Conservation (phyloP, 2,329 filamentous ascomycete species). For the Hypoxylon sp. region DNA sequence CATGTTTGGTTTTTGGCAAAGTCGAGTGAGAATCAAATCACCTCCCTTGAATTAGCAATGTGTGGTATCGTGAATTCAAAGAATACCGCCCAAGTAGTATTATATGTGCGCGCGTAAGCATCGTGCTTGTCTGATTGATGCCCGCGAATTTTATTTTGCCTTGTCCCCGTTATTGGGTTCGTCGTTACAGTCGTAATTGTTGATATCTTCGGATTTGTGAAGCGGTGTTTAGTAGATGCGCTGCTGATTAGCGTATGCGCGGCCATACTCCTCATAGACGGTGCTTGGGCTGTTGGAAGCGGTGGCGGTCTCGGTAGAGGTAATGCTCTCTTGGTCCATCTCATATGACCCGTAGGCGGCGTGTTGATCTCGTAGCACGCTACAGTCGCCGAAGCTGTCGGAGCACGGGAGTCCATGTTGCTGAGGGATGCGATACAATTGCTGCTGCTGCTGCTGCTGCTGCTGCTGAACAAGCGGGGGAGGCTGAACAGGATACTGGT, state of each 20-base stretch:
- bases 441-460: constrained; percentile 3
- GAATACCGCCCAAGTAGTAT: constrained; percentile 31
- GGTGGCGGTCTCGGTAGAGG: constrained; percentile 51
- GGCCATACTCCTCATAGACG: constrained; percentile 60
- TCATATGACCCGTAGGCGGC: constrained; percentile 62
- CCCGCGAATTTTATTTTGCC: constrained; percentile 19
- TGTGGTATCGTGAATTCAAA: constrained; percentile 40
- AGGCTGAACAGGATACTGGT: constrained; percentile 42
- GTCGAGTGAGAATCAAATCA: constrained; percentile 14
- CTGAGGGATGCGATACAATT: constrained; percentile 47
- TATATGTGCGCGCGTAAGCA: constrained; percentile 18
- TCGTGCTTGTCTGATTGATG: constrained; percentile 16
- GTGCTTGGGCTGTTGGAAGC: constrained; percentile 55
- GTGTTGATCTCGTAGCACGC: constrained; percentile 50
- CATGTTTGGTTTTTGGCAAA: constrained; percentile 1
- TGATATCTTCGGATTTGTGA: neutral
- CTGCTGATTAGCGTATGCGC: constrained; percentile 59
- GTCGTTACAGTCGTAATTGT: constrained; percentile 33
- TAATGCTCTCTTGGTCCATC: constrained; percentile 57
- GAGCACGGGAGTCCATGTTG: constrained; percentile 36
- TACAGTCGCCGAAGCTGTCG: constrained; percentile 34
- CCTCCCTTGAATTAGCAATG: constrained; percentile 17
- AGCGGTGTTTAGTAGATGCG: constrained; percentile 49
- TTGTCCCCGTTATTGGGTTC: constrained; percentile 16
- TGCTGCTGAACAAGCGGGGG: constrained; percentile 14